Percentiles rank a stretch among this genome's conserved stretches.
Conservation (phyloP, 495 filamentous ascomycete species). For the Tuber aestivum region DNA sequence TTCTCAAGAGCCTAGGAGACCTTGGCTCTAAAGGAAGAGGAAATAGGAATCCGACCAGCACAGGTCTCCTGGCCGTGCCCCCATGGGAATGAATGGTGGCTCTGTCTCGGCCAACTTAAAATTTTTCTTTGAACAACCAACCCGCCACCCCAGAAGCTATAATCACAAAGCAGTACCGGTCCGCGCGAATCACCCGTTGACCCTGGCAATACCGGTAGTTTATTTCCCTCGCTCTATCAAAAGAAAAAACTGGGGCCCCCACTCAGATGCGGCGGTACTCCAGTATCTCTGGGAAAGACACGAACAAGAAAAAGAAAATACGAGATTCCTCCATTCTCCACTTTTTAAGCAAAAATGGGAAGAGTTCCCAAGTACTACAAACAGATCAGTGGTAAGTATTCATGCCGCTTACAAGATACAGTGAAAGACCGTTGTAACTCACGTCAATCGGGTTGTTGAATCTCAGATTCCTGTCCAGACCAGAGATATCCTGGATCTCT, state of each 20-base stretch:
- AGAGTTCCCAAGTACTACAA: constrained; percentile 45
- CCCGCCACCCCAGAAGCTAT: too few species aligned
- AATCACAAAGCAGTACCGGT: neutral
- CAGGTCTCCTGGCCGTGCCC: too few species aligned
- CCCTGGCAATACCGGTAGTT: neutral
- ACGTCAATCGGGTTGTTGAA: constrained; percentile 49
- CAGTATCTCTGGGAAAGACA: neutral
- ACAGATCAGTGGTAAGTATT: constrained; percentile 12
- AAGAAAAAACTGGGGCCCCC: neutral
- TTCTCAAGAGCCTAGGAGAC: too few species aligned
- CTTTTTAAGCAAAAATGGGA: constrained; percentile 46
- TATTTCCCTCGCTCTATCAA: neutral
- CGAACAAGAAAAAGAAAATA: neutral
- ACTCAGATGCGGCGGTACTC: neutral
- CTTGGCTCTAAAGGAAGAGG: too few species aligned
- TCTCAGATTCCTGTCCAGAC: constrained; percentile 46
- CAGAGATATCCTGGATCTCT: constrained; percentile 46
- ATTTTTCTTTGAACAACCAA: too few species aligned
- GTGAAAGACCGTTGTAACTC: constrained; percentile 22
- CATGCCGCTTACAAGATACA: neutral
- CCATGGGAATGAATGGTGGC: too few species aligned
- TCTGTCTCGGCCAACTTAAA: too few species aligned
- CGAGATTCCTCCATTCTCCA: neutral
- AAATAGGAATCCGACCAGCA: too few species aligned
- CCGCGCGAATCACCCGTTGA: neutral